Evolutionary conservation across 2,329 filamentous ascomycete genomes (phyloP), one percentile per base, ranked within the genome.

Genomic region (Fusarium succisae): DNA sequence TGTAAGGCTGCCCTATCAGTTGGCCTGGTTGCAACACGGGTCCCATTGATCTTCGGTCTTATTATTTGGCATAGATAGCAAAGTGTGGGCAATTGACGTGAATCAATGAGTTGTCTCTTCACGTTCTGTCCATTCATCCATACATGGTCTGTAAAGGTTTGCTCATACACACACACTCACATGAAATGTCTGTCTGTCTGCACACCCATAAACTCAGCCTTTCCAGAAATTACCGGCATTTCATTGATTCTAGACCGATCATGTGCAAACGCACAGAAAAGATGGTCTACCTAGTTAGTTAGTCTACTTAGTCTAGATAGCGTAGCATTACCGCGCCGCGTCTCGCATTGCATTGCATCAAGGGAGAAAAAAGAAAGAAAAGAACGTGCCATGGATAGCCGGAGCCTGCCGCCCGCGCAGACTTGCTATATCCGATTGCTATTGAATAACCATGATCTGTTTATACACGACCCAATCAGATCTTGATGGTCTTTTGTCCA

Each of bases 331-430:
- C 60, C 30, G 56, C 37, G 44, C 55, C 24, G 56, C 43, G 55
- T 39, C 37, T 41, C 22, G 28, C 61, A 41, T 39, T 35, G 28
- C 51, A 47, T 45, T 35, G 15, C 47, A 68, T 44, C n/a, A 53
- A 53, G 24, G 22, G 48, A 53, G 28, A 22, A 28, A 28, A 48
- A 11, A 22, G 7, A 26, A 35, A 35, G 12, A 35, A 37, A 44
- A 72, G 51, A 67, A 74, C 70, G 66, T 63, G 70, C 70, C 70
- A 73, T 67, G 48, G 41, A 66, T 48, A 53, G 35, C 70, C 70
- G 70, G 70, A 62, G 70, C 47, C 58, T 60, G 70, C 70, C 70
- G 70, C 56, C 66, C 62, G 35, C 51, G 51, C 44, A 66, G 38
- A 66, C 62, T 53, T 59, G 35, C 65, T 69, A 55, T 69, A 48